Base-by-base conservation (phyloP, 352 stramenopile species). In the Blastocystis sp. region DNA sequence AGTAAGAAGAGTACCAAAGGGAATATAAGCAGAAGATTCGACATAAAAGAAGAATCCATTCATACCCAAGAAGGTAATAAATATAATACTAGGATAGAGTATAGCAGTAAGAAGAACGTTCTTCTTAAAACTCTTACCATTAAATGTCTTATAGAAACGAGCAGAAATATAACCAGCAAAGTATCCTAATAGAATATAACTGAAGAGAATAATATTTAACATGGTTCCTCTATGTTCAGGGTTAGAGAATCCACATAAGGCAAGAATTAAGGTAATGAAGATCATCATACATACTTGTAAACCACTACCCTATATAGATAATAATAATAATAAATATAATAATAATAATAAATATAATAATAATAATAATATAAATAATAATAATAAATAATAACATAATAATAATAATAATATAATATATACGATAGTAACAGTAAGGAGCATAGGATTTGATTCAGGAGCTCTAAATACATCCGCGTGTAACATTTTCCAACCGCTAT, bases 391-490 rank as follows among this genome's bases (percentile, higher is more conserved):
- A n/a, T n/a, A n/a, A n/a, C n/a, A n/a, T n/a, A n/a, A n/a, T n/a
- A n/a, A n/a, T n/a, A n/a, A n/a, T n/a, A n/a, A n/a, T n/a, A n/a
- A n/a, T n/a, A n/a, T n/a, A 7, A 48, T 48, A 2, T 3, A 4
- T 33, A 48, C 41, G 43, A 93, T 81, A 68, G 91, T 86, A 5
- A 97, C 87, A 33, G 81, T 90, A 45, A 98, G 84, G 0, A 98
- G 75, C 73, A 98, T 88, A 13, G 88, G 86, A 9, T 56, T 56
- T 27, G 48, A 90, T 10, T 80, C 73, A 7, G 92, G 91, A 27
- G 91, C 87, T 39, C 92, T 85, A 74, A 98, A 98, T 2, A 97
- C 88, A 67, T 98, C 91, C 3, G 89, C 89, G 69, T 98, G 91
- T 27, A 99, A 84, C 16, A 99, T 79, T 72, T 99, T 96, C 93